Conservation (phyloP, 2,329 filamentous ascomycete species). For the Fonsecaea erecta region DNA sequence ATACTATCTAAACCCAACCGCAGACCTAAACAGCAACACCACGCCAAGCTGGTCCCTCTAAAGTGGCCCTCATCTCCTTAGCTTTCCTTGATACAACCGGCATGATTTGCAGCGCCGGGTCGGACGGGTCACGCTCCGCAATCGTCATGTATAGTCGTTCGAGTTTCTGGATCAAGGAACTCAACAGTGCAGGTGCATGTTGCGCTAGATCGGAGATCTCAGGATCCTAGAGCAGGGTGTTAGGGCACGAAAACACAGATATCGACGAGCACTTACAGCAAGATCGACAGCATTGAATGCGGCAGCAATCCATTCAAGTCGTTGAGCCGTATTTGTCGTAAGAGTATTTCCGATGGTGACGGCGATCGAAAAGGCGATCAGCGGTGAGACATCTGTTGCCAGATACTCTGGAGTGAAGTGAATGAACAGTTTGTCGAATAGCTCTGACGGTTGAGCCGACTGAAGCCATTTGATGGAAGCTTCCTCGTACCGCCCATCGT, state of each 20-base stretch:
- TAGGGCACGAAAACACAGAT: slow-evolving; percentile 12
- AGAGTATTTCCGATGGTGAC: slow-evolving; percentile 65
- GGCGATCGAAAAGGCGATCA: slow-evolving; percentile 65
- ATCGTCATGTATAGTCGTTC: slow-evolving; percentile 57
- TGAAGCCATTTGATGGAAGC: slow-evolving; percentile 63
- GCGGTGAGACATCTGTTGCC: slow-evolving; percentile 55
- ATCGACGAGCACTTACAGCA: slow-evolving; percentile 48
- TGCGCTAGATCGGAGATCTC: slow-evolving; percentile 37
- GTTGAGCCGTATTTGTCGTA: slow-evolving; percentile 57
- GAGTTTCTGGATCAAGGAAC: slow-evolving; percentile 58
- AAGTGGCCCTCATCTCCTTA: slow-evolving; percentile 40
- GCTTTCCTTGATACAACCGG: slow-evolving; percentile 51
- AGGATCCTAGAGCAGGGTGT: slow-evolving; percentile 32
- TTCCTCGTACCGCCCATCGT: slow-evolving; percentile 49
- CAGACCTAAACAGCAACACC: background rate
- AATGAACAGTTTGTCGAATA: slow-evolving; percentile 68
- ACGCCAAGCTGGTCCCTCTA: slow-evolving; percentile 11
- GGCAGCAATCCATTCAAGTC: slow-evolving; percentile 63
- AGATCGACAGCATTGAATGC: slow-evolving; percentile 61
- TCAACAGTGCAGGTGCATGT: slow-evolving; percentile 35
- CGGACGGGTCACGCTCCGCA: slow-evolving; percentile 57
- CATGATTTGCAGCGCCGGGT: slow-evolving; percentile 59
- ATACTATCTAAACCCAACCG: background rate
- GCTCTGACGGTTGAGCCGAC: slow-evolving; percentile 60
- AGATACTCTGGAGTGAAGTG: slow-evolving; percentile 63